phyloP scores from a whole-genome alignment of 306 rosid species.

The Cicer pinnatifidum region DNA sequence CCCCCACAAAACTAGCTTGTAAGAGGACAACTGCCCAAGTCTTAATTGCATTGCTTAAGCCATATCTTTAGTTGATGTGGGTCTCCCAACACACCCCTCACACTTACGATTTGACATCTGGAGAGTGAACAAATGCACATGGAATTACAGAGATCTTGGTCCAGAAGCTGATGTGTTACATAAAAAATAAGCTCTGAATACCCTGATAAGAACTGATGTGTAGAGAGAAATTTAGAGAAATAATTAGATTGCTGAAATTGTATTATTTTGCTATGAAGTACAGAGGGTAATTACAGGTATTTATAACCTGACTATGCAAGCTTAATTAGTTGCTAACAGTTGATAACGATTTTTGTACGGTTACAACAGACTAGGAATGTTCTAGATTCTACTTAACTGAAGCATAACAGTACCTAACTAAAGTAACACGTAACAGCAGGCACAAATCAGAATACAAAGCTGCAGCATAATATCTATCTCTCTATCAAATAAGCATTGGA shows the following conservation, averaged over 20 bases:
- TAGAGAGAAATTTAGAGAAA: background rate
- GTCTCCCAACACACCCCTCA: background rate
- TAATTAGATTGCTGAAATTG: background rate
- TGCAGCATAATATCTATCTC: background rate
- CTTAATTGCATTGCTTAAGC: background rate
- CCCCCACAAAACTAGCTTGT: background rate
- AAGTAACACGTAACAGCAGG: background rate
- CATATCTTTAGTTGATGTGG: background rate
- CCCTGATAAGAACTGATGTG: background rate
- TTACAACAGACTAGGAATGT: too few species aligned
- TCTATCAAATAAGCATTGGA: background rate
- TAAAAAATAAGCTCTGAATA: background rate
- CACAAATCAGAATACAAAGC: background rate
- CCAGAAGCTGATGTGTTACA: background rate
- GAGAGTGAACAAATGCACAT: background rate
- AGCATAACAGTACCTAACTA: background rate
- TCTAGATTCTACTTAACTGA: background rate
- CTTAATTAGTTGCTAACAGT: too few species aligned
- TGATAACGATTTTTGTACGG: too few species aligned
- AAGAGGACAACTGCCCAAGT: too few species aligned
- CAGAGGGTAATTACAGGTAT: background rate
- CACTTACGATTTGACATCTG: background rate
- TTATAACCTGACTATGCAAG: too few species aligned
- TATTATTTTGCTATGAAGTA: background rate
- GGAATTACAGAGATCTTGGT: background rate